Base-by-base conservation (phyloP, 2,329 filamentous ascomycete species). In the Colletotrichum spinosum region DNA sequence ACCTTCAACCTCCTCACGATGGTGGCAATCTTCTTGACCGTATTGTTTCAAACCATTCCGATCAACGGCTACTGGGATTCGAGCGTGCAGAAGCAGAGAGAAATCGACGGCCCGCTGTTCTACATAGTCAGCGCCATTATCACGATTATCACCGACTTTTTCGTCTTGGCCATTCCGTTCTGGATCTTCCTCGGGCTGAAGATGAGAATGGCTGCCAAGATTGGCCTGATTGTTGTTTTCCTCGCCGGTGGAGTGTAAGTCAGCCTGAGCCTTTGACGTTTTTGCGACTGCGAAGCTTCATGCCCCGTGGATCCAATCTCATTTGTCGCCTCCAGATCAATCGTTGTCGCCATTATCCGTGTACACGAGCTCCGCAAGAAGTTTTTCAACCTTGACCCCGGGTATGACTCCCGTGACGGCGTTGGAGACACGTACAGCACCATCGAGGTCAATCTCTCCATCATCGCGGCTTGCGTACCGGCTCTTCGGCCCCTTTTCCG, bases 111-210 rank as follows among this genome's bases (percentile, higher is more conserved):
- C 0, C 25, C 53, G 3, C 10, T 51, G 0, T 67, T 67, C 34
- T 53, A 64, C 41, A 55, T 63, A 11, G 34, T 53, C 8, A 54
- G 33, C 13, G 48, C 60, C 2, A 42, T 42, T 35, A 35, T 64
- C 10, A 67, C 60, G 33, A 67, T 67, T 15, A 11, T 67, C 2
- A 64, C 65, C 13, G 55, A 67, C 8, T 48, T 67, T 15, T 33
- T 64, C 15, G 65, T 64, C 9, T 54, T 67, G 8, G 67, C 72
- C 1, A 69, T 83, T 12, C 80, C 81, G 0, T 74, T 81, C 25
- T 76, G 73, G 67, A 78, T 82, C 25, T 82, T 83, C 51, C 56
- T 78, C 7, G 74, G 74, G 3, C 71, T 82, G 9, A 78, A 77
- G 38, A 80, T 82, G 70, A 72, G 74, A 3, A 69, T 67, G 35